Evolutionary conservation across 2,329 filamentous ascomycete genomes (phyloP).

Genomic region (Rhytidhysteron rufulum): DNA sequence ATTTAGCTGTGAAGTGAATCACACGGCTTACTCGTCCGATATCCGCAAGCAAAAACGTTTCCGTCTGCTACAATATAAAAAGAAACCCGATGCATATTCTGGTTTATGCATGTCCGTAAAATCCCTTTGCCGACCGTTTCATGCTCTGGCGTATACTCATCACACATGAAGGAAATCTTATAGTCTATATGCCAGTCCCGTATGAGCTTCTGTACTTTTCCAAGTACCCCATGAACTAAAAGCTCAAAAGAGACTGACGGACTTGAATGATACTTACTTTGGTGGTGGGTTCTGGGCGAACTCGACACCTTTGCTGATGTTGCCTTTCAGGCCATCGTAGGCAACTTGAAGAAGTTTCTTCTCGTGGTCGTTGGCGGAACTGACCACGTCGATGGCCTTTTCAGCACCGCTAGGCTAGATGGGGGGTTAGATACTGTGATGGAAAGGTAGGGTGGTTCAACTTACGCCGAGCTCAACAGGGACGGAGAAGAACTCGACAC

Average conservation of each 20-base stretch:
- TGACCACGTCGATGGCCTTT: constrained; percentile 78
- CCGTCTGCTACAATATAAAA: too few species aligned
- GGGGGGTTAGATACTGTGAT: constrained; percentile 15
- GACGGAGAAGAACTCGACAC: constrained; percentile 90
- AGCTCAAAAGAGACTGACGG: neutral
- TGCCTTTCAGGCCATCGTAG: constrained; percentile 77
- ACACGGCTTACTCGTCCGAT: too few species aligned
- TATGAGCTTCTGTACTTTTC: constrained; percentile 10
- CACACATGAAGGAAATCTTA: constrained; percentile 1
- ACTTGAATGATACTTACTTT: constrained; percentile 25
- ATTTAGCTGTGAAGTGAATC: too few species aligned
- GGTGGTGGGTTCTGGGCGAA: constrained; percentile 79
- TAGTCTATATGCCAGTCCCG: constrained; percentile 11
- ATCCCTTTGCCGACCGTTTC: too few species aligned
- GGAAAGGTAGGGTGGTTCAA: constrained; percentile 16
- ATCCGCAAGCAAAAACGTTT: too few species aligned
- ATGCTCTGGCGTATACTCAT: too few species aligned
- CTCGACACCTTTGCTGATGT: constrained; percentile 89
- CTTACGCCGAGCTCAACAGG: constrained; percentile 93
- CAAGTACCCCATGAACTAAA: neutral
- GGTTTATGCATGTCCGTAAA: too few species aligned
- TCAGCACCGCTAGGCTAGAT: constrained; percentile 74
- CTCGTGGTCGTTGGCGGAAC: constrained; percentile 77
- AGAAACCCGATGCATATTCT: too few species aligned
- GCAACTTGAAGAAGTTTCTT: constrained; percentile 77